phyloP scores from a whole-genome alignment of 2,329 filamentous ascomycete species.

The Trichophyton benhamiae region DNA sequence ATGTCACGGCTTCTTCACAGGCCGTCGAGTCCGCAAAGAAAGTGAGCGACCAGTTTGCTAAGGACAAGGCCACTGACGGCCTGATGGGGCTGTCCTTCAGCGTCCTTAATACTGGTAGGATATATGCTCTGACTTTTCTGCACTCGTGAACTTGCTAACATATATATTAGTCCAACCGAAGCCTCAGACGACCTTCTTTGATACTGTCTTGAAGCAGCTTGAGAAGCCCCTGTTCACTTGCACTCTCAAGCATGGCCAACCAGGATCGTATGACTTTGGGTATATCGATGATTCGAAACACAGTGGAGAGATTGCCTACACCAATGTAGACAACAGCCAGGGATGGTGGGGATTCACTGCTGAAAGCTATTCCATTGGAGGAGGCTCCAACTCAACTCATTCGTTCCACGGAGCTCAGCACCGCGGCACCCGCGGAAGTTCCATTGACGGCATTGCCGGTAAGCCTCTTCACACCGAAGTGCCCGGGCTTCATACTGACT shows the following conservation, averaged over 20 bases:
- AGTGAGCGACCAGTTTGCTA: conserved; percentile 43
- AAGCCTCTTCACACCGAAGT: neutral
- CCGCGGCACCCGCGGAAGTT: neutral
- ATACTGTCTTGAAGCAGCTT: conserved; percentile 50
- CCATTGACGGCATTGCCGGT: neutral
- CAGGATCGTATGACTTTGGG: conserved; percentile 63
- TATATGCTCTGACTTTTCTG: neutral
- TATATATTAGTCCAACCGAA: conserved; percentile 8
- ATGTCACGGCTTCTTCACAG: conserved; percentile 47
- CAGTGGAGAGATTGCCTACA: conserved; percentile 49
- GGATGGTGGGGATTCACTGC: conserved; percentile 60
- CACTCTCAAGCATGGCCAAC: conserved; percentile 47
- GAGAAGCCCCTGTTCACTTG: conserved; percentile 58
- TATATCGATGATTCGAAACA: conserved; percentile 53
- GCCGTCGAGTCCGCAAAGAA: conserved; percentile 53
- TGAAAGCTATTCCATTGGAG: conserved; percentile 47
- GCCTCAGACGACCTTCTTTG: conserved; percentile 58
- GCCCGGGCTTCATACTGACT: neutral
- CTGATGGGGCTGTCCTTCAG: conserved; percentile 50
- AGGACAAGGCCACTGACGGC: conserved; percentile 45
- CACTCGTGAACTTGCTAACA: neutral
- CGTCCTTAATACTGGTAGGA: conserved; percentile 42
- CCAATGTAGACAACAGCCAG: conserved; percentile 47
- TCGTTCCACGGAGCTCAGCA: neutral
- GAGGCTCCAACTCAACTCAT: conserved; percentile 16